These are phyloP conservation scores for Hypomontagnella monticulosa DNA, from an alignment of 495 filamentous ascomycete species.

Conservation along the genomic window DNA sequence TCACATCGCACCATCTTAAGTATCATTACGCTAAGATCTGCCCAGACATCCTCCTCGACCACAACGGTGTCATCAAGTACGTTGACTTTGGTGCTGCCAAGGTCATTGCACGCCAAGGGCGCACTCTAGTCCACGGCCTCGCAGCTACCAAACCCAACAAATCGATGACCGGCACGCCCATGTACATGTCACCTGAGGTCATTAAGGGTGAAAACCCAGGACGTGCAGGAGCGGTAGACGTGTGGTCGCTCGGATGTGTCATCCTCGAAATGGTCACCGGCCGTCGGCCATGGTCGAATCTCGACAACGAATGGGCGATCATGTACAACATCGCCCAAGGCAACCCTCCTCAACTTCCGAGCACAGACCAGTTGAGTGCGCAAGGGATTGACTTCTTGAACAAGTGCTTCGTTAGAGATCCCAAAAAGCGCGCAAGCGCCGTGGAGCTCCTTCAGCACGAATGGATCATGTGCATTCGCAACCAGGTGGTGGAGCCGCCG, in stretches of 20 bases:
- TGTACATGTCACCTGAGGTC: slow-evolving; percentile 99
- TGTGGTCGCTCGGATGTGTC: slow-evolving; percentile 97
- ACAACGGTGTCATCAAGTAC: slow-evolving; percentile 98
- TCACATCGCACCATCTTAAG: not conserved
- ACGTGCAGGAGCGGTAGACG: slow-evolving; percentile 87
- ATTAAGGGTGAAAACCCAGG: slow-evolving; percentile 84
- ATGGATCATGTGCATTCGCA: slow-evolving; percentile 80
- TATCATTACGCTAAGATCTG: slow-evolving; percentile 11
- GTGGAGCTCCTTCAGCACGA: slow-evolving; percentile 94
- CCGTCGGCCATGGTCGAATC: slow-evolving; percentile 91
- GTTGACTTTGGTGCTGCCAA: slow-evolving; percentile 99
- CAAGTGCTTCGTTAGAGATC: slow-evolving; percentile 89
- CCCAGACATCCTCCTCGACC: slow-evolving; percentile 92
- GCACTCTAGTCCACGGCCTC: slow-evolving; percentile 75
- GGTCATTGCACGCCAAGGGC: slow-evolving; percentile 93
- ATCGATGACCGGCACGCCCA: slow-evolving; percentile 96
- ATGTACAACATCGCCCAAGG: slow-evolving; percentile 99
- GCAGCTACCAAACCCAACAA: slow-evolving; percentile 76
- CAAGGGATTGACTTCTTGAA: slow-evolving; percentile 87
- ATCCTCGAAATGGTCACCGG: slow-evolving; percentile 98
- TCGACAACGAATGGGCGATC: slow-evolving; percentile 99
- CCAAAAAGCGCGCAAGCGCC: slow-evolving; percentile 78
- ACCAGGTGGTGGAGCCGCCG: slow-evolving; percentile 63
- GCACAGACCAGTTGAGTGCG: slow-evolving; percentile 82
- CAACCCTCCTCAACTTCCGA: slow-evolving; percentile 86